Evolutionary conservation across 1,284 basidiomycete species (phyloP), one percentile per base, ranked within the genome.

Genomic region (Ganoderma sp.): DNA sequence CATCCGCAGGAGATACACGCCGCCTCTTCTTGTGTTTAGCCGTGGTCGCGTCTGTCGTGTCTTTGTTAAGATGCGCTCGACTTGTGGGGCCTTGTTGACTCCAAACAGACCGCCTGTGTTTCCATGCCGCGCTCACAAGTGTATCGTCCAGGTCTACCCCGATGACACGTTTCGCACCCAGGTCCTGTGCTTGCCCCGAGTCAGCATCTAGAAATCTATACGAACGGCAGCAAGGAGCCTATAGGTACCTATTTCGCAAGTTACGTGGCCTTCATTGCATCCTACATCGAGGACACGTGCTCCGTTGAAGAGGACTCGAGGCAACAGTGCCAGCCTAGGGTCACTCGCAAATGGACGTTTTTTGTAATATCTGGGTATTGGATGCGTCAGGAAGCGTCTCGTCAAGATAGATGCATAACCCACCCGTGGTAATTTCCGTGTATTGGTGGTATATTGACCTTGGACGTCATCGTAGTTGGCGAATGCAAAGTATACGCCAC

Each of bases 111-210:
- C 89, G 82, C 60, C 91, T 79, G 60, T 88, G 83, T 67, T 87
- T 85, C 91, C 92, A 93, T 3, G 94, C 92, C 3, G 82, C 84
- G 37, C 88, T 83, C 42, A 94, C 82, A 45, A 96, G 84, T 1
- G 83, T 82, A 34, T 88, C 84, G 77, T 95, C 94, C 60, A 96
- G 91, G 75, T 96, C 94, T 0, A 96, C 91, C 0, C 93, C 93
- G 28, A 90, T 80, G 14, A 94, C 90, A 70, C 82, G 84, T n/a
- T 73, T 75, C 3, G 92, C 89, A 8, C 83, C 83, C 76, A 84
- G 84, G 0, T 78, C 78, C 75, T 93, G 93, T 28, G 90, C 93
- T 93, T 67, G 28, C 66, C 10, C 37, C 12, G 41, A 28, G 8
- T 41, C 58, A 72, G 45, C 22, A 43, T 48, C 43, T 15, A 48